These are phyloP conservation scores for Clavariopsis aquatica DNA, from an alignment of 495 filamentous ascomycete species.

Conservation along the genomic window DNA sequence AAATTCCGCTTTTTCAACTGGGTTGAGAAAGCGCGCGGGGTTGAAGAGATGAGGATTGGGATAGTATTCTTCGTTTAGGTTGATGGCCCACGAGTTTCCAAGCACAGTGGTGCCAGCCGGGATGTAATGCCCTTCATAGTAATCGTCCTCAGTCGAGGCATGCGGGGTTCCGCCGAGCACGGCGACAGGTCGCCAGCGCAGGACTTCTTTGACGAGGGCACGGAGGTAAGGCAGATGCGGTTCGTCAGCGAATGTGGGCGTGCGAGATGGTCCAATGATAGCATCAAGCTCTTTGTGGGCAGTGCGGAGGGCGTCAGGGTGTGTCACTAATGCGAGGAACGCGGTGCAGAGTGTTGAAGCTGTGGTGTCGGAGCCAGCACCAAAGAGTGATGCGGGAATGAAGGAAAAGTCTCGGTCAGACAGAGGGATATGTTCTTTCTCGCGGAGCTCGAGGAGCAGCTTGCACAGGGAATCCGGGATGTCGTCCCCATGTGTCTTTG, in stretches of 20 bases:
- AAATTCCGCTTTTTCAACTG: constrained; percentile 6
- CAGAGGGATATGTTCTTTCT: constrained; percentile 43
- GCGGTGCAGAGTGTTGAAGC: constrained; percentile 62
- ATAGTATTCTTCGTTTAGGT: constrained; percentile 59
- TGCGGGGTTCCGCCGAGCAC: constrained; percentile 64
- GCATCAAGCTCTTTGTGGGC: constrained; percentile 58
- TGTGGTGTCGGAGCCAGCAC: constrained; percentile 67
- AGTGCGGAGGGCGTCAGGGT: constrained; percentile 52
- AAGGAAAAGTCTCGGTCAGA: constrained; percentile 58
- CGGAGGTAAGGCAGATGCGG: constrained; percentile 54
- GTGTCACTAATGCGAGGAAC: constrained; percentile 58
- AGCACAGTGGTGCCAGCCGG: constrained; percentile 57
- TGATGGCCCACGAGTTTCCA: constrained; percentile 66
- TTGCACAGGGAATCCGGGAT: constrained; percentile 36
- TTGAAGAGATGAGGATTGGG: constrained; percentile 62
- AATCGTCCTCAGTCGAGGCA: constrained; percentile 60
- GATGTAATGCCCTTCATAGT: constrained; percentile 50
- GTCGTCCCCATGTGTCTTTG: constrained; percentile 44
- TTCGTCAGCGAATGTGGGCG: constrained; percentile 56
- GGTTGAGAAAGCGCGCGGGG: constrained; percentile 42
- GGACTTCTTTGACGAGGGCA: constrained; percentile 58
- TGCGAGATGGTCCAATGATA: constrained; percentile 54
- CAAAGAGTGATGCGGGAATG: constrained; percentile 63
- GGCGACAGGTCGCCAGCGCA: constrained; percentile 63
- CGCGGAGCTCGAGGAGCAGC: constrained; percentile 22